A percentile compares a stretch with the other conserved stretches of the same genome.
These are phyloP conservation scores for Aureobasidium sp. DNA, from an alignment of 2,329 filamentous ascomycete species.

Conservation along the genomic window DNA sequence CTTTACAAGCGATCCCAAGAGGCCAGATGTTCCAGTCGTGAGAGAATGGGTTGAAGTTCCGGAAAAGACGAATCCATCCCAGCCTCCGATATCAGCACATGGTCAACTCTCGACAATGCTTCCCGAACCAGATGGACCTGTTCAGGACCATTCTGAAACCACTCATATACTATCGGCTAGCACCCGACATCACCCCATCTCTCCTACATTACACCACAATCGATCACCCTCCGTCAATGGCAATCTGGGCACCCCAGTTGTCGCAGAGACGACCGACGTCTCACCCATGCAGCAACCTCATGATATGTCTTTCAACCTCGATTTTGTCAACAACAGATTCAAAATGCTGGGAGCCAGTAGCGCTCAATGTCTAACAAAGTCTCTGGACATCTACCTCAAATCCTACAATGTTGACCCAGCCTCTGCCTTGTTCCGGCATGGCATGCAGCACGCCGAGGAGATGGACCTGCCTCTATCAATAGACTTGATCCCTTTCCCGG, in stretches of 20 bases:
- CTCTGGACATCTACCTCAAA: conserved; percentile 2
- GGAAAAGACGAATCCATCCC: background rate
- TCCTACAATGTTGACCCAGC: background rate
- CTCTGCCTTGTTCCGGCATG: conserved; percentile 1
- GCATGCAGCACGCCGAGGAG: conserved; percentile 6
- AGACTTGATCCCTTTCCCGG: background rate
- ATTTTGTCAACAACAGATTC: conserved; percentile 9
- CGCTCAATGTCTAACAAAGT: conserved; percentile 6
- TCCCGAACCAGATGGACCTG: background rate
- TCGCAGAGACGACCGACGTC: background rate
- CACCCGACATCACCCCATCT: background rate
- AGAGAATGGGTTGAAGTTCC: background rate
- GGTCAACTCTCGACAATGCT: background rate
- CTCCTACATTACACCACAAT: background rate
- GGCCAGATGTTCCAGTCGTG: background rate
- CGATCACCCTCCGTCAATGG: background rate
- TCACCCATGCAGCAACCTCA: conserved; percentile 1
- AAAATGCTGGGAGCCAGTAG: conserved; percentile 8
- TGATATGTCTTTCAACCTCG: conserved; percentile 8
- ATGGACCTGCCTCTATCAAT: conserved; percentile 1
- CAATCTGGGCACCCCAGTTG: background rate
- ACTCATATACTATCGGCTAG: background rate
- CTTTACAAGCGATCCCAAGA: conserved; percentile 9
- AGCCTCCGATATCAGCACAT: background rate
- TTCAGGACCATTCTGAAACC: background rate